Evolutionary conservation across 2,329 filamentous ascomycete genomes (phyloP).

Genomic region (Sphaerulina populicola): DNA sequence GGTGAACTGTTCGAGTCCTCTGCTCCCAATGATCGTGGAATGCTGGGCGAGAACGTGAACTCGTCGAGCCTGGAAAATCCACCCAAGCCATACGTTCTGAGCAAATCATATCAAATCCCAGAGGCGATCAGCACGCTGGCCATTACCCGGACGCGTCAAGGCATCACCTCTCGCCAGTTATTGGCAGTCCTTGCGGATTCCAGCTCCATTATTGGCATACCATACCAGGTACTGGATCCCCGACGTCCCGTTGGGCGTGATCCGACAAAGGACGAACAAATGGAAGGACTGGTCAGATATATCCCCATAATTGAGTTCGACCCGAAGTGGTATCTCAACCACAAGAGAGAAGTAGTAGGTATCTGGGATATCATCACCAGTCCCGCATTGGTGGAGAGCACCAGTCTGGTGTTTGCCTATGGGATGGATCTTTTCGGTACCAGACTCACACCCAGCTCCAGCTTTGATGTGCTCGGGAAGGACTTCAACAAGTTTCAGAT

Average conservation of each 20-base stretch:
- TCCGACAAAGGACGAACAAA: constrained; percentile 65
- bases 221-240: constrained; percentile 71
- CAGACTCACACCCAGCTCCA: constrained; percentile 72
- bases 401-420: constrained; percentile 78
- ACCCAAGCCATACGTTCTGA: constrained; percentile 63
- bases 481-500: constrained; percentile 88
- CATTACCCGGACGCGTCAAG: constrained; percentile 83
- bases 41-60: constrained; percentile 60
- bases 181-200: constrained; percentile 67
- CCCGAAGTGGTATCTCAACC: constrained; percentile 68
- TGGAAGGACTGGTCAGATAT: constrained; percentile 77
- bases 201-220: constrained; percentile 69
- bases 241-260: constrained; percentile 79
- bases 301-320: constrained; percentile 72
- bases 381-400: constrained; percentile 81
- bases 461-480: constrained; percentile 87
- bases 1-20: constrained; percentile 87
- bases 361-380: constrained; percentile 64
- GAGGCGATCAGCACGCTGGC: constrained; percentile 70
- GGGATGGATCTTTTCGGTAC: constrained; percentile 85
- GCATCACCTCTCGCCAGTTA: constrained; percentile 75
- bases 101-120: constrained; percentile 72
- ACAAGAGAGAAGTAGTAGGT: constrained; percentile 72
- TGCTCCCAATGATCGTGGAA: constrained; percentile 72
- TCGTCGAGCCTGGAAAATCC: constrained; percentile 67